These are phyloP conservation scores for Monilinia fructicola DNA, from an alignment of 2,329 filamentous ascomycete genomes.

Conservation along the genomic window DNA sequence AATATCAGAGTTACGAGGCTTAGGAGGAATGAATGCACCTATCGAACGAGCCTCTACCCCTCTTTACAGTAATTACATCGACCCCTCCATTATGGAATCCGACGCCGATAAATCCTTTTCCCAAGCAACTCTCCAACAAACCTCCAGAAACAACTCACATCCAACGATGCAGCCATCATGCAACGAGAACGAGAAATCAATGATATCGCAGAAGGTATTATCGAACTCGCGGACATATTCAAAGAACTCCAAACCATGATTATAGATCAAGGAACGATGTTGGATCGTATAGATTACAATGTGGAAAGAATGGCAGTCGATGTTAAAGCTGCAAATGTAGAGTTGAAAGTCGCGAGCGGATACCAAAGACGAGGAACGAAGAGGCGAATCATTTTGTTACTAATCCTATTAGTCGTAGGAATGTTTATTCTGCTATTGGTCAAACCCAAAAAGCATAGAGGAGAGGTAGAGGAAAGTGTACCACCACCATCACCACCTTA, in stretches of 20 bases:
- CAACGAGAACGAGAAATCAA: constrained; percentile 97
- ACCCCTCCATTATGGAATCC: constrained; percentile 88
- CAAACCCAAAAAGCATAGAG: constrained; percentile 50
- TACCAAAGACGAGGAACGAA: constrained; percentile 90
- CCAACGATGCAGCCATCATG: constrained; percentile 79
- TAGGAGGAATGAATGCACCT: constrained; percentile 60
- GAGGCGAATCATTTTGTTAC: constrained; percentile 86
- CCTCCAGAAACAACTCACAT: constrained; percentile 63
- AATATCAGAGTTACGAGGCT: constrained; percentile 66
- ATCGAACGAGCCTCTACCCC: constrained; percentile 57
- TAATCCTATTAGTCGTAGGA: constrained; percentile 79
- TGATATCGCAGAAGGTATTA: constrained; percentile 96
- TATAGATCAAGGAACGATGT: constrained; percentile 85
- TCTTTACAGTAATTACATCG: constrained; percentile 59
- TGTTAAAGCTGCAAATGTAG: constrained; percentile 89
- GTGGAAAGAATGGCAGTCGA: constrained; percentile 93
- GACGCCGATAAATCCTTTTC: constrained; percentile 92
- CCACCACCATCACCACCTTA: constrained; percentile 32
- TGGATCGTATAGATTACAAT: constrained; percentile 97
- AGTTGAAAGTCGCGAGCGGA: constrained; percentile 81
- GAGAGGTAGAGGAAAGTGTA: constrained; percentile 32
- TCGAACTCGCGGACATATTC: constrained; percentile 94
- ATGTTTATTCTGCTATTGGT: constrained; percentile 81
- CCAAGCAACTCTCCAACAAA: constrained; percentile 82
- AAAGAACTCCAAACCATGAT: constrained; percentile 95